These are phyloP conservation scores for Globisporangium polare DNA, from an alignment of 352 stramenopile genomes.

Conservation along the genomic window DNA sequence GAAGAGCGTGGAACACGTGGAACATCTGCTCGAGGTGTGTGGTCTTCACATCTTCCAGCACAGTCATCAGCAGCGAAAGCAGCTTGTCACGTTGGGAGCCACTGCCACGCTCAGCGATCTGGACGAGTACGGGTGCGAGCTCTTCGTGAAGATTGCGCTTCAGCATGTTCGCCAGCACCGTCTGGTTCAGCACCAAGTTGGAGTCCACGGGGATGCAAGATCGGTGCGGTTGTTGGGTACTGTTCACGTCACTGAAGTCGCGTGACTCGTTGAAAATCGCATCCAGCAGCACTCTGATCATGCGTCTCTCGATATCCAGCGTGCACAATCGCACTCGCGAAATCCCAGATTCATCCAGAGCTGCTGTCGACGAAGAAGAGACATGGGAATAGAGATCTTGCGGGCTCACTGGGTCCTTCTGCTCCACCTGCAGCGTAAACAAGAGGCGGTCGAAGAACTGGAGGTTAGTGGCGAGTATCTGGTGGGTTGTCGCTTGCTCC, in stretches of 20 bases:
- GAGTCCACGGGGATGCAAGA: slow-evolving; percentile 22
- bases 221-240: neutral
- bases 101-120: slow-evolving; percentile 7
- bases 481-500: slow-evolving; percentile 7
- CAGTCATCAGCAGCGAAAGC: slow-evolving; percentile 43
- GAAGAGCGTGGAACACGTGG: slow-evolving; percentile 30
- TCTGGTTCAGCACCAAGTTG: slow-evolving; percentile 39
- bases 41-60: slow-evolving; percentile 65
- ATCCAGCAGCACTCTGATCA: slow-evolving; percentile 11
- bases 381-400: neutral
- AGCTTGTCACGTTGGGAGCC: slow-evolving; percentile 37
- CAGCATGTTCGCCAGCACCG: slow-evolving; percentile 43
- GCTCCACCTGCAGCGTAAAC: slow-evolving; percentile 30
- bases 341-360: neutral
- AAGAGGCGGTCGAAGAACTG: slow-evolving; percentile 54
- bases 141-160: slow-evolving; percentile 28
- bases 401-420: slow-evolving; percentile 2
- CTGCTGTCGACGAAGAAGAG: neutral
- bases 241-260: neutral
- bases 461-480: slow-evolving; percentile 25
- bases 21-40: slow-evolving; percentile 42
- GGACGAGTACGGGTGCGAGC: slow-evolving; percentile 22
- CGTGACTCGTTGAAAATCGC: neutral
- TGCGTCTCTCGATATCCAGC: slow-evolving; percentile 19
- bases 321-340: slow-evolving; percentile 21